Base-by-base conservation (phyloP, 208 protist species). In the Wallacemonas sp. region DNA sequence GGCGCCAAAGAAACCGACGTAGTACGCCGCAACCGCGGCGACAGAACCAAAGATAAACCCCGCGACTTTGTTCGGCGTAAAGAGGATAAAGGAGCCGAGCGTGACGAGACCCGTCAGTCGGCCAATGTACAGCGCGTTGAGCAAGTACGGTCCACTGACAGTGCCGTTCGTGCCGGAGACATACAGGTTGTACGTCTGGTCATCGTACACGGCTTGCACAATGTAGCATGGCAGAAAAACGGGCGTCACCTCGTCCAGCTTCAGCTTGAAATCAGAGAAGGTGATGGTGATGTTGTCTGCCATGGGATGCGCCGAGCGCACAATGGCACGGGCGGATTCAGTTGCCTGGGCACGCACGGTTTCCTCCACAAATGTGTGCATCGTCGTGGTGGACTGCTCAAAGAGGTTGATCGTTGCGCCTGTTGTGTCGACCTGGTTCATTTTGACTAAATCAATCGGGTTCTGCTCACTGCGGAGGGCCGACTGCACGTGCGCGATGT, bases 211-310 rank as follows among this genome's bases (percentile, higher is more conserved):
- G 0, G 82, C 78, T 62, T 91, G 88, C n/a, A 96, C 78, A 2
- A 93, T 76, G 70, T 87, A 96, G 69, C 85, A 92, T 27, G 90
- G 87, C 30, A 96, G 69, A 54, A 94, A 93, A 17, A 83, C 78
- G 12, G 90, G 88, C 14, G 73, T 90, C 19, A 94, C 79, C 27
- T 88, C 75, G 29, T 86, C 78, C 11, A 94, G 55, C 29, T 70
- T 62, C 30, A 94, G 75, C 3, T 79, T 44, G 23, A 96, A 74
- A 1, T 83, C 48, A 23, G 57, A 34, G 63, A 96, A 94, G 11
- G 68, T 61, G 6, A 93, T 72, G 34, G 44, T 48, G 38, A 96
- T 79, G 54, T 49, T 76, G 34, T 61, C 65, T 5, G 86, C 87
- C 4, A 72, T 71, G 0, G 87, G 80, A 49, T 93, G 86, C 61